Evolutionary conservation across 2,329 filamentous ascomycete species (phyloP).

Genomic region (Lasiodiplodia sp.): DNA sequence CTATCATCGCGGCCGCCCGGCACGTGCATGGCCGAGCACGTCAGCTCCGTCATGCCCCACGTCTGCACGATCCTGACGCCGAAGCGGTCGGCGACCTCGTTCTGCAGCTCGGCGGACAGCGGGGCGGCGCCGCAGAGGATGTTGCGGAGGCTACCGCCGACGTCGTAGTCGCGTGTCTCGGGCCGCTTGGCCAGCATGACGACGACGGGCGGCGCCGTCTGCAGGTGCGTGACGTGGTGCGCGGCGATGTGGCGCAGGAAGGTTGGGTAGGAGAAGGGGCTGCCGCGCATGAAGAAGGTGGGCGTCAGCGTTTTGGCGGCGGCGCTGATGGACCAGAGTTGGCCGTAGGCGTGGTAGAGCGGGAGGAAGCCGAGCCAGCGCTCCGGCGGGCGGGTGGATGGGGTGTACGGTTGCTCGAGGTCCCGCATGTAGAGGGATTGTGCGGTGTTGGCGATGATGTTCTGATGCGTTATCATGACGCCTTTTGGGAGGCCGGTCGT

Average conservation of each 20-base stretch:
- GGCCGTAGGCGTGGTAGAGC: slow-evolving; percentile 49
- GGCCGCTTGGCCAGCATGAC: slow-evolving; percentile 48
- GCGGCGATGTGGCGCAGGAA: slow-evolving; percentile 45
- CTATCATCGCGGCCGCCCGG: slow-evolving; percentile 21
- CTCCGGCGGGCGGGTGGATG: slow-evolving; percentile 37
- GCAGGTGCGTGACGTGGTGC: slow-evolving; percentile 49
- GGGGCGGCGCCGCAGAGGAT: slow-evolving; percentile 50
- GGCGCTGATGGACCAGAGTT: slow-evolving; percentile 49
- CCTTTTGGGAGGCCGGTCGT: slow-evolving; percentile 55
- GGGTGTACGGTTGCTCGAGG: slow-evolving; percentile 39
- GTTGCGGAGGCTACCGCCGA: slow-evolving; percentile 42
- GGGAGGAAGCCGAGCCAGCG: slow-evolving; percentile 48
- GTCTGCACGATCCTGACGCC: slow-evolving; percentile 50
- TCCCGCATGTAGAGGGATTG: slow-evolving; percentile 51
- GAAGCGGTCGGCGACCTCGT: slow-evolving; percentile 46
- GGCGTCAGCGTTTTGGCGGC: slow-evolving; percentile 44
- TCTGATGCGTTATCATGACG: slow-evolving; percentile 54
- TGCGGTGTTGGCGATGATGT: slow-evolving; percentile 50
- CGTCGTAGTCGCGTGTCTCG: slow-evolving; percentile 44
- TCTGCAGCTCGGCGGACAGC: slow-evolving; percentile 47
- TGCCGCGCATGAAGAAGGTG: slow-evolving; percentile 48
- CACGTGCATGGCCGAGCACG: slow-evolving; percentile 46
- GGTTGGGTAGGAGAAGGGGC: slow-evolving; percentile 44
- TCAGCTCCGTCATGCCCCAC: slow-evolving; percentile 63
- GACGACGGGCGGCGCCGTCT: slow-evolving; percentile 49